Conservation (phyloP, 2,329 filamentous ascomycete genomes). For the Diaporthe humulicola region DNA sequence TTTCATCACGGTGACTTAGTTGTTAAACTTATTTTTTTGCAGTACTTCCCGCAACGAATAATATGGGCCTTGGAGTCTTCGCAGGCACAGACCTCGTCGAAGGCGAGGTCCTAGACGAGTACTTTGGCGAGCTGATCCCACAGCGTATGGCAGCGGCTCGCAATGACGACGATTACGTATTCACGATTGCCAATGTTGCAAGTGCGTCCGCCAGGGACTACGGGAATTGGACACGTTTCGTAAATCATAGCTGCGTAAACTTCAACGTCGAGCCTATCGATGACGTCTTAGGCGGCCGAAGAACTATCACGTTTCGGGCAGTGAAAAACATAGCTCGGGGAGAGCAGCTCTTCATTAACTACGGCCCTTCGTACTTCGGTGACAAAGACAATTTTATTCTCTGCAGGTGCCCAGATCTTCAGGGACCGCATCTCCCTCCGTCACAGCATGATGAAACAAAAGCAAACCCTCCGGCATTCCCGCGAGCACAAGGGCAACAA, state of each 20-base stretch:
- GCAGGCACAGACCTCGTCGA: not conserved
- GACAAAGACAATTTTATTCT: not conserved
- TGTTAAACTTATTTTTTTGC: not conserved
- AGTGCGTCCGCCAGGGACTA: not conserved
- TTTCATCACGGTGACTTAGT: not conserved
- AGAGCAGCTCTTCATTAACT: slow-evolving; percentile 7
- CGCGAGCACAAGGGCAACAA: too few species aligned
- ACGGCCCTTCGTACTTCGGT: not conserved
- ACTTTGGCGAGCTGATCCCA: slow-evolving; percentile 8
- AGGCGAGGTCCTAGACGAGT: not conserved
- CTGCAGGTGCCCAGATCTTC: not conserved
- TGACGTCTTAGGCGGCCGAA: not conserved
- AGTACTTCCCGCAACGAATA: not conserved
- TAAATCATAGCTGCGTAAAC: not conserved
- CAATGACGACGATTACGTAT: not conserved
- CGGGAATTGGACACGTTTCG: slow-evolving; percentile 32
- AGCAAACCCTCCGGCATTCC: not conserved
- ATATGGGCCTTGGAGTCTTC: not conserved
- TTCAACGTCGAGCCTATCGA: not conserved
- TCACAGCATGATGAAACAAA: not conserved
- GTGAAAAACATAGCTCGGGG: not conserved
- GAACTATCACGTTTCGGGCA: not conserved
- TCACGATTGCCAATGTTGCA: not conserved
- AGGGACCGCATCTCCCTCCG: not conserved
- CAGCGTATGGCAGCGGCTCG: not conserved